Base-by-base conservation (phyloP, 805 yeast genomes). In the Geotrichum ghanense region DNA sequence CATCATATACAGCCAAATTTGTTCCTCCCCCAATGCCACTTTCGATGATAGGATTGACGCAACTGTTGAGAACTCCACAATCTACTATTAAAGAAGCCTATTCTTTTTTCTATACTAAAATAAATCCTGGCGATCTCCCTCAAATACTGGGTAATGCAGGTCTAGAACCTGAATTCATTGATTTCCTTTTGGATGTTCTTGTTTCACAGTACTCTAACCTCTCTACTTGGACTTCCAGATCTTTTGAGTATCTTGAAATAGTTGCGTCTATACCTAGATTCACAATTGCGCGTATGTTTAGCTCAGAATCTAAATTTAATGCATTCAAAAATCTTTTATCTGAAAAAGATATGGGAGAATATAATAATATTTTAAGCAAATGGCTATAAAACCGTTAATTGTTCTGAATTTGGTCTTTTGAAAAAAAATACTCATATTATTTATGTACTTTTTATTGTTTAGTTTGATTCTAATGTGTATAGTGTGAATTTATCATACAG, bases 161-260 rank as follows among this genome's bases (percentile, higher is more conserved):
- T 14, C 45, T 55, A 14, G 56, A 55, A 19, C 43, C 49, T n/a
- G 58, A 55, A 10, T 43, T 53, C 10, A 26, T 54, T 7, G 58
- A 55, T 20, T 50, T 54, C 27, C 31, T 54, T 25, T 43, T 54
- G 17, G 52, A 52, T 17, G 44, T 51, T 5, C 44, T 49, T 6
- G 37, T 48, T 16, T 41, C 42, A 20, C 16, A 25, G 17, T 35
- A 20, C 21, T 7, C 12, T 6, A 6, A 6, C 5, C 25, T 24
- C n/a, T 35, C 39, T 2, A 39, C 27, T 12, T 50, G 51, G 49
- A 23, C 17, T 3, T 12, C 16, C 14, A 22, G 40, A 5, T 22
- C 43, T 12, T 22, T 16, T 12, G 17, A 17, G 24, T 44, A 22
- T 37, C 27, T 44, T 7, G 35, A 20, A 3, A 41, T 41, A 3